A percentile compares a stretch with the other conserved stretches of the same genome.
Conservation (phyloP, 2,329 filamentous ascomycete species). For the Penicillium frequentans region DNA sequence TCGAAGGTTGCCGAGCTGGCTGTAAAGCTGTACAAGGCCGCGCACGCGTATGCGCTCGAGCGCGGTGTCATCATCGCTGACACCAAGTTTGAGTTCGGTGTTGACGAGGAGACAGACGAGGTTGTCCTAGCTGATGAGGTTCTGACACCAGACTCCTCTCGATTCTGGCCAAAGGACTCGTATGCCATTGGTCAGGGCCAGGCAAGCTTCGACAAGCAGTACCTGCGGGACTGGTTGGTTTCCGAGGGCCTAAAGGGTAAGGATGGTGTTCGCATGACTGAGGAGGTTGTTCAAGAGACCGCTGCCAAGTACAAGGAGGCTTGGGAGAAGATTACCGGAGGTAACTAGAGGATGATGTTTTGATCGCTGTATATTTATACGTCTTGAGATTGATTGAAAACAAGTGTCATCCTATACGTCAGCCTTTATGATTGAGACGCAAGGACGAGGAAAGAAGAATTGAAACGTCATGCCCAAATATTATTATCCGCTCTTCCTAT, state of each 20-base stretch:
- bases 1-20: slow-evolving; percentile 64
- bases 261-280: slow-evolving; percentile 69
- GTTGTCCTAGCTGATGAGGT: slow-evolving; percentile 82
- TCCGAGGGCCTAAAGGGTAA: slow-evolving; percentile 72
- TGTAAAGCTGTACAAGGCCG: slow-evolving; percentile 62
- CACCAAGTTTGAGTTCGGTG: slow-evolving; percentile 75
- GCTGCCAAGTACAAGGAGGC: slow-evolving; percentile 73
- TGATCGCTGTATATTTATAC: slow-evolving; percentile 1
- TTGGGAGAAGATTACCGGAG: slow-evolving; percentile 67
- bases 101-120: slow-evolving; percentile 64
- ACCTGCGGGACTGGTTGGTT: slow-evolving; percentile 78
- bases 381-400: background rate
- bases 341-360: slow-evolving; percentile 35
- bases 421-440: slow-evolving; percentile 12
- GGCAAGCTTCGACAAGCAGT: slow-evolving; percentile 87
- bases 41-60: slow-evolving; percentile 45
- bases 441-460: slow-evolving; percentile 7
- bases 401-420: background rate
- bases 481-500: background rate
- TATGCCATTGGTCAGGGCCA: slow-evolving; percentile 74
- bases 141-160: slow-evolving; percentile 76
- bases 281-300: slow-evolving; percentile 69
- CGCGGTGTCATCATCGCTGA: slow-evolving; percentile 76
- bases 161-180: slow-evolving; percentile 78
- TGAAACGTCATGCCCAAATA: slow-evolving; percentile 3